Percentiles rank a stretch among this genome's conserved stretches.
Evolutionary conservation across 2,329 filamentous ascomycete species (phyloP).

Genomic region (Sclerotinia trifoliorum): DNA sequence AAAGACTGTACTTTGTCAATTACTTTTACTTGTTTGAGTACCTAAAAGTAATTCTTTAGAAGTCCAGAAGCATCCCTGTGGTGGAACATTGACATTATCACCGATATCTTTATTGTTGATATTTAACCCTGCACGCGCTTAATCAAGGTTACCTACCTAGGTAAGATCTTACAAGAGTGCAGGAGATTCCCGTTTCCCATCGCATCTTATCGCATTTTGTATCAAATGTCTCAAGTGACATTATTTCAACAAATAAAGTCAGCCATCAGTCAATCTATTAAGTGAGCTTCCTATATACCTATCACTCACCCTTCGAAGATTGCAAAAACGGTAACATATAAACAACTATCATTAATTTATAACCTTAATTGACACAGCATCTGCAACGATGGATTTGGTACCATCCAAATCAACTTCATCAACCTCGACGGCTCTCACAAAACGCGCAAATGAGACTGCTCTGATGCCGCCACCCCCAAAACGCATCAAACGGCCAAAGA

Average conservation of each 20-base stretch:
- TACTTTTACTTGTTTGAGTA: neutral
- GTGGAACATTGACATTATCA: constrained; percentile 9
- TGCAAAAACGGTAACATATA: neutral
- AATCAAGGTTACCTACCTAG: neutral
- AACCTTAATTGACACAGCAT: too few relatives aligned
- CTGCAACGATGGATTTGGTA: constrained; percentile 23
- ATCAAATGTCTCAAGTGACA: neutral
- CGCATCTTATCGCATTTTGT: neutral
- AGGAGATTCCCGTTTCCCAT: neutral
- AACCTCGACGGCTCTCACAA: constrained; percentile 59
- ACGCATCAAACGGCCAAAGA: constrained; percentile 85
- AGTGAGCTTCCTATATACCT: too few relatives aligned
- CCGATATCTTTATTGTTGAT: neutral
- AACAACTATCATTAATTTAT: neutral
- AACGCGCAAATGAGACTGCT: constrained; percentile 60
- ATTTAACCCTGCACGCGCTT: constrained; percentile 2
- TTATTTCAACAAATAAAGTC: neutral
- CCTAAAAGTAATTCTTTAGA: neutral
- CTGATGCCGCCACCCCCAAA: constrained; percentile 93
- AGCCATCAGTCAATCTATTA: too few relatives aligned
- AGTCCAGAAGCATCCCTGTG: constrained; percentile 1
- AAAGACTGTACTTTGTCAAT: neutral
- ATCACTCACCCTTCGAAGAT: too few relatives aligned
- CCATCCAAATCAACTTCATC: constrained; percentile 8
- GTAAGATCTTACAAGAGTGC: too few relatives aligned